phyloP scores from a whole-genome alignment of 331 rosid species.

The Spiraea crenata region DNA sequence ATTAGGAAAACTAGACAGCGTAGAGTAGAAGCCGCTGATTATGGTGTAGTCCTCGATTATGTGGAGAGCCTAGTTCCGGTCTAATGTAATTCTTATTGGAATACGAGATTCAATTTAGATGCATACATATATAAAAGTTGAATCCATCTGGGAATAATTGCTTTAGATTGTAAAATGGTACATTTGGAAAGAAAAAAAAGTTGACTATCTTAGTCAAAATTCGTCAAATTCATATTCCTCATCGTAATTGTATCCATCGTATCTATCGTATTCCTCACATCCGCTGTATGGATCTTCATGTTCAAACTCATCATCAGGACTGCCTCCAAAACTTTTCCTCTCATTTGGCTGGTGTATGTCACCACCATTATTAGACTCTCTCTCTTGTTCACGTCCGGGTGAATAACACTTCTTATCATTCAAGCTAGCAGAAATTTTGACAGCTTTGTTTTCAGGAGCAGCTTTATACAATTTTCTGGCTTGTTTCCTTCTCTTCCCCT shows the following conservation, averaged over 20 bases:
- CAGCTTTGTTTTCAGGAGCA: background rate
- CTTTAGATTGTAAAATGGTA: too few relatives aligned
- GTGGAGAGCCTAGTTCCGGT: too few relatives aligned
- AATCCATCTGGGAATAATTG: too few relatives aligned
- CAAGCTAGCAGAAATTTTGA: conserved; percentile 7
- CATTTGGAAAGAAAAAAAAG: background rate
- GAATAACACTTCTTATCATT: background rate
- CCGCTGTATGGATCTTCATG: background rate
- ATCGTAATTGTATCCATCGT: background rate
- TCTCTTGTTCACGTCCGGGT: background rate
- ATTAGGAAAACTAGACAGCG: too few relatives aligned
- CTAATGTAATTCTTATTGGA: too few relatives aligned
- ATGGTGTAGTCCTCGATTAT: too few relatives aligned
- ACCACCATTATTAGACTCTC: background rate
- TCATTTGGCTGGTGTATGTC: background rate
- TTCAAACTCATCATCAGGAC: conserved; percentile 2
- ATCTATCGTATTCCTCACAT: background rate
- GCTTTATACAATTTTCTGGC: conserved; percentile 8
- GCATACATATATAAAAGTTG: too few relatives aligned
- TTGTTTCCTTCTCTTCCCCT: conserved; percentile 23
- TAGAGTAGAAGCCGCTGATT: too few relatives aligned
- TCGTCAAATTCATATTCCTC: conserved; percentile 3
- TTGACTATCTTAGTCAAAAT: background rate
- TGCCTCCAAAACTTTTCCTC: conserved; percentile 11
- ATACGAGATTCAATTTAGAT: too few relatives aligned